These are phyloP conservation scores for Lyophyllum atratum DNA, from an alignment of 768 basidiomycete genomes.

Conservation along the genomic window DNA sequence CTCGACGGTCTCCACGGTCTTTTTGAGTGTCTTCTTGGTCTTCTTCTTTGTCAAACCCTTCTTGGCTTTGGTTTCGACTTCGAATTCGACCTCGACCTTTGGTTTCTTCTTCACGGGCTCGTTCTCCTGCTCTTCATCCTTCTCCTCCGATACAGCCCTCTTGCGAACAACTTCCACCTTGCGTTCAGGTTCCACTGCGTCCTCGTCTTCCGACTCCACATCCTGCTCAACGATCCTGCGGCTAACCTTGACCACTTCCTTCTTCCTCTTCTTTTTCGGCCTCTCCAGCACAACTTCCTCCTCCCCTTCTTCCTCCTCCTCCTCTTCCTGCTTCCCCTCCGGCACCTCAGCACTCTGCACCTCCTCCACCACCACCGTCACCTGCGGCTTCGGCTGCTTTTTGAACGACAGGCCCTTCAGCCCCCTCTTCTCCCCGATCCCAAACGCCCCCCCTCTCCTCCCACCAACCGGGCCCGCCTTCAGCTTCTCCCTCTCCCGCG, in stretches of 20 bases:
- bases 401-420: conserved; percentile 49
- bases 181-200: conserved; percentile 30
- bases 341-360: conserved; percentile 40
- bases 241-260: conserved; percentile 39
- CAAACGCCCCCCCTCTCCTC: conserved; percentile 14
- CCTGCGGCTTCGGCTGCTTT: conserved; percentile 44
- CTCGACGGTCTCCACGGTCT: conserved; percentile 37
- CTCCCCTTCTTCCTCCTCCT: conserved; percentile 37
- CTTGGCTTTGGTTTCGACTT: conserved; percentile 32
- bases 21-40: conserved; percentile 41
- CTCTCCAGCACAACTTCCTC: conserved; percentile 39
- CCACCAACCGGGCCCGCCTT: conserved; percentile 23
- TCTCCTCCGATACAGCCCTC: conserved; percentile 44
- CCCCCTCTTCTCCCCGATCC: conserved; percentile 38
- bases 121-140: conserved; percentile 32
- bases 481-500: conserved; percentile 49
- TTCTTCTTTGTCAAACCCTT: conserved; percentile 41
- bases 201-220: conserved; percentile 66
- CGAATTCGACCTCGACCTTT: conserved; percentile 28
- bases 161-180: conserved; percentile 40
- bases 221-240: conserved; percentile 42
- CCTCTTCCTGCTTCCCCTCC: conserved; percentile 29
- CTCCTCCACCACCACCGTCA: conserved; percentile 46
- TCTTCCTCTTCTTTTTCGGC: conserved; percentile 62
- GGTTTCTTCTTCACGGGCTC: conserved; percentile 50